Evolutionary conservation across 164 flowering plant genomes (phyloP), one percentile per base, ranked within the genome.

Genomic region (Piper betle): DNA sequence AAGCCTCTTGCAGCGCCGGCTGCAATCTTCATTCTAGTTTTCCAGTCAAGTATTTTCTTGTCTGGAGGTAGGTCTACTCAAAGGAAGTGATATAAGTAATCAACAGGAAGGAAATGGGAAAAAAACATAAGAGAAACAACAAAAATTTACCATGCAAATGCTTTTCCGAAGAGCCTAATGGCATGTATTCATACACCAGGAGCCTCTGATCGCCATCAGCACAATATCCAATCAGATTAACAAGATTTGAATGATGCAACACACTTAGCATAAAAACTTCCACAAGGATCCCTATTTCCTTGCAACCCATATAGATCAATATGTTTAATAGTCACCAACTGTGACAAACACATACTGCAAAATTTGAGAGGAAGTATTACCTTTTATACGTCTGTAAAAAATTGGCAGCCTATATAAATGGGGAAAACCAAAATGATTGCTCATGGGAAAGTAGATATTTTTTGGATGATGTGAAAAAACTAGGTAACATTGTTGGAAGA

Each of bases 261-360:
- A 68, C 71, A 58, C 88, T 78, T 71, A 90, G 69, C 58, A 86
- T 90, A 67, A 75, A 25, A 3, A 87, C 84, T 77, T 90, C 95
- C 60, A 82, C 91, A 39, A 84, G 73, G 60, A 90, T 87, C 66
- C 87, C 97, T 74, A 60, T 77, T 74, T 57, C 95, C 95, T 74
- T 90, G 97, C 61, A 55, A 38, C 11, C 97, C 95, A 71, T 81
- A 62, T 4, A 78, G 86, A 67, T 90, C 91, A 48, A 90, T 87
- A 71, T 85, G 91, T 73, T 90, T 90, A 64, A 87, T 85, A 62
- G 97, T 93, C 62, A 90, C 95, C 71, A 74, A 74, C 97, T 90
- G 71, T 71, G 71, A 33, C 62, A 40, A 74, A 46, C 50, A 46
- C 15, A 6, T 15, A 46, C 15, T 15, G 15, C 25, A 54, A 25